Base-by-base conservation (phyloP, 202 grass and related monocot genomes). In the Thinopyrum obtusiflorum region DNA sequence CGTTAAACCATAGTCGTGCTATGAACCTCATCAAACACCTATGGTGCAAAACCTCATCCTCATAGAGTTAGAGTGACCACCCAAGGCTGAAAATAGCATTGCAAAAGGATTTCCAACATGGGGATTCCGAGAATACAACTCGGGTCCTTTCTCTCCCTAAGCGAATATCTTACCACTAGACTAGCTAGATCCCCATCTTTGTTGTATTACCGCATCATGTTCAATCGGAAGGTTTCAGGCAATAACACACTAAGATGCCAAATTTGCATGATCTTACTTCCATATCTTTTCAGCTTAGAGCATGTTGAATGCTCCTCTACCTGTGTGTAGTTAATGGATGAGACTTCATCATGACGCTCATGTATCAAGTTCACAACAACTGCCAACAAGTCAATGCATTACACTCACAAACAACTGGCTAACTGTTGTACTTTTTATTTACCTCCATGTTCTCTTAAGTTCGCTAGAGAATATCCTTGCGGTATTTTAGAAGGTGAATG, bases 111-210 rank as follows among this genome's bases (percentile, higher is more conserved):
- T 84, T 80, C 6, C 14, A 47, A 1, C 65, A 32, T 88, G 84
- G 90, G 84, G 80, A 87, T 89, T 87, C 80, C 80, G 69, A 92
- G 84, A 92, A 87, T 89, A 87, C 83, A 92, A 87, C 90, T 92
- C 72, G 36, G 72, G 79, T 83, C 86, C 71, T 68, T 68, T 81
- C 28, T 42, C 79, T 68, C 79, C 79, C 64, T 81, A 81, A 81
- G 79, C 79, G 28, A 81, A 55, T 68, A 81, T 68, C 79, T 57
- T 82, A 69, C 65, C 79, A 69, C 64, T 82, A 82, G 79, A 82
- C n/a, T n/a, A n/a, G n/a, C 64, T 59, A 82, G 68, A 82, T 82
- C 65, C 80, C 65, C 46, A 81, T 13, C 17, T 80, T 9, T 66
- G 20, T 2, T 66, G 31, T 28, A 11, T 24, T 1, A 40, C 9